phyloP scores from a whole-genome alignment of 177 flowering plant genomes.

The Tripterygium wilfordii region DNA sequence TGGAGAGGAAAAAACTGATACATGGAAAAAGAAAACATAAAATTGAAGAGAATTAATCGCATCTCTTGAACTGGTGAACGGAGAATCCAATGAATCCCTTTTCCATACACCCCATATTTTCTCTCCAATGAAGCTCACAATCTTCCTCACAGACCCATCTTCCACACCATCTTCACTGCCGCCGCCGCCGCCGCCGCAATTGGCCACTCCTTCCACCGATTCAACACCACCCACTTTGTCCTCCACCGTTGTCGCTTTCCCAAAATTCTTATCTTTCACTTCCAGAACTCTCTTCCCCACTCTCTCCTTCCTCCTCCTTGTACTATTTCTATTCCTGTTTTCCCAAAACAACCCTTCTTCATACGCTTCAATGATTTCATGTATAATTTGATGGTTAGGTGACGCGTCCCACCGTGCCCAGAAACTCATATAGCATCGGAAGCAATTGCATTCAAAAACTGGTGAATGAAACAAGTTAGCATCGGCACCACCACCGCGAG shows the following conservation, averaged over 20 bases:
- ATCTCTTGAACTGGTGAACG: too few species aligned
- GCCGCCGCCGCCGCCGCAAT: not conserved
- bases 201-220: conserved; percentile 3
- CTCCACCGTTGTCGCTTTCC: conserved; percentile 6
- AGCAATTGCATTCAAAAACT: conserved; percentile 49
- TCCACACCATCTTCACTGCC: conserved; percentile 12
- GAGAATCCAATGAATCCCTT: conserved; percentile 2
- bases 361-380: conserved; percentile 51
- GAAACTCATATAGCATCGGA: conserved; percentile 57
- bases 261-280: not conserved
- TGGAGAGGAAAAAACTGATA: too few species aligned
- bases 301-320: conserved; percentile 16
- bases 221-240: not conserved
- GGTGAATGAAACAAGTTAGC: conserved; percentile 35
- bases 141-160: conserved; percentile 24
- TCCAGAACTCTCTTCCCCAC: conserved; percentile 7
- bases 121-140: conserved; percentile 33
- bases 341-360: conserved; percentile 30
- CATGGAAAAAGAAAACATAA: too few species aligned
- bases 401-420: conserved; percentile 73
- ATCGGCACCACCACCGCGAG: not conserved
- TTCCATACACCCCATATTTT: conserved; percentile 34
- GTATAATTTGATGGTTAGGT: conserved; percentile 60
- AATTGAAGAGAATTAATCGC: too few species aligned
- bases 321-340: conserved; percentile 6